Percentiles rank a stretch among this genome's conserved stretches.
Evolutionary conservation across 1,139 yeast species (phyloP).

Genomic region (Suhomyces atakaporum): DNA sequence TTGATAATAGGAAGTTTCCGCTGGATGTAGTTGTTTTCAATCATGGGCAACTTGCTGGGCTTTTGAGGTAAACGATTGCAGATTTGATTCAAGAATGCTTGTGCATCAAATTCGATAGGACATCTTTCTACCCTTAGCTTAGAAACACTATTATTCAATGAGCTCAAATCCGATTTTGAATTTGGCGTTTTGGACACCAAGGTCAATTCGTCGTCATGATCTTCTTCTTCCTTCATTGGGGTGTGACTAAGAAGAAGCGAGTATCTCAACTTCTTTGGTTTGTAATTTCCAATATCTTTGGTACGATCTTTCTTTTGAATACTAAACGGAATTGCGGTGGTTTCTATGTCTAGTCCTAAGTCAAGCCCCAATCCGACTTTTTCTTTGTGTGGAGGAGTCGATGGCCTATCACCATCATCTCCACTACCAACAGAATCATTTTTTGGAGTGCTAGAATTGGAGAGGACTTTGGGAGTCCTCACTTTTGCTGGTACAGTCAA

Average conservation of each 20-base stretch:
- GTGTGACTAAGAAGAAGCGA: conserved; percentile 9
- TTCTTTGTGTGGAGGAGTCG: conserved; percentile 9
- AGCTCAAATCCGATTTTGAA: conserved; percentile 10
- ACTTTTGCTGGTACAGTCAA: conserved; percentile 2
- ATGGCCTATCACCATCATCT: conserved; percentile 3
- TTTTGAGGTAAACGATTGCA: conserved; percentile 5
- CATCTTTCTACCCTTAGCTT: conserved; percentile 6
- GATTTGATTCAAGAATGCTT: conserved; percentile 5
- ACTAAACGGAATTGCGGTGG: conserved; percentile 36
- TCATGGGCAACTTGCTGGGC: conserved; percentile 30
- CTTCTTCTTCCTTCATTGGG: conserved; percentile 12
- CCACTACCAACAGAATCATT: conserved; percentile 1
- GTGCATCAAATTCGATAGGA: conserved; percentile 4
- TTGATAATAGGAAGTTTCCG: conserved; percentile 27
- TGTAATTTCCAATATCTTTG: conserved; percentile 22
- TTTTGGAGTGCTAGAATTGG: conserved; percentile 8
- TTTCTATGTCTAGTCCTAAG: conserved; percentile 38
- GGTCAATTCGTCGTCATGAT: conserved; percentile 27
- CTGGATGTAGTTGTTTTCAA: conserved; percentile 25
- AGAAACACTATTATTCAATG: conserved; percentile 9
- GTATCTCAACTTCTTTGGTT: conserved; percentile 5
- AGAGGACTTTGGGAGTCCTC: conserved; percentile 4
- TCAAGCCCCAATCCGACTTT: conserved; percentile 35
- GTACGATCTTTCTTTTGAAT: conserved; percentile 35
- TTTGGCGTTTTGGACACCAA: conserved; percentile 23